phyloP scores from a whole-genome alignment of 176 grass and related monocot species.

The Oryza glumipatula region DNA sequence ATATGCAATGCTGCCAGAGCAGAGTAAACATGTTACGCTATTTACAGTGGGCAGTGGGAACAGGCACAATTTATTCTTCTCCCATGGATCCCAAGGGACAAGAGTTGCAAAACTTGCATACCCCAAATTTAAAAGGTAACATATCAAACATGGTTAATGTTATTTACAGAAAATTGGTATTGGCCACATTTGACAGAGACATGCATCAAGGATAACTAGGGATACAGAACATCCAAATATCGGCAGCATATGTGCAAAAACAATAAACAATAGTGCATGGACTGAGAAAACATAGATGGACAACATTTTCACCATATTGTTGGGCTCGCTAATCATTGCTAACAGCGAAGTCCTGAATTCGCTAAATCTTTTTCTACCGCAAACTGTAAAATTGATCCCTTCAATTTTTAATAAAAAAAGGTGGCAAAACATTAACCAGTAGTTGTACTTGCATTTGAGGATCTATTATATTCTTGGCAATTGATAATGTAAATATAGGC shows the following conservation, averaged over 20 bases:
- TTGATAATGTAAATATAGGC: not conserved
- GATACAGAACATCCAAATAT: not conserved
- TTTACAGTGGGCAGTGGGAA: no score
- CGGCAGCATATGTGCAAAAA: not conserved
- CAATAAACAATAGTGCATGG: not conserved
- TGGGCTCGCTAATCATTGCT: not conserved
- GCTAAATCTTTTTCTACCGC: not conserved
- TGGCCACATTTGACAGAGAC: not conserved
- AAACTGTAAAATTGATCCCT: not conserved
- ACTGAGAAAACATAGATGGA: not conserved
- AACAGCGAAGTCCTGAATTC: not conserved
- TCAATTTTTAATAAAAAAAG: not conserved
- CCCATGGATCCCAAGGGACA: not conserved
- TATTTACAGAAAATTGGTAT: not conserved
- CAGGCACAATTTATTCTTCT: not conserved
- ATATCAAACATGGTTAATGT: slow-evolving; percentile 1
- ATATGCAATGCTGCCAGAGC: not conserved
- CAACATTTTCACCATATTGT: not conserved
- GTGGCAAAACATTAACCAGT: slow-evolving; percentile 6
- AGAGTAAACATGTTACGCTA: not conserved
- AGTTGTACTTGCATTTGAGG: not conserved
- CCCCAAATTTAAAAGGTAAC: not conserved
- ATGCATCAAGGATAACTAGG: slow-evolving; percentile 11
- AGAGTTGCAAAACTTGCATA: not conserved
- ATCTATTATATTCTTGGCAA: not conserved